Percentiles rank a stretch among this genome's conserved stretches.
phyloP scores from a whole-genome alignment of 2,329 filamentous ascomycete genomes.

The Phialocephala sp. region DNA sequence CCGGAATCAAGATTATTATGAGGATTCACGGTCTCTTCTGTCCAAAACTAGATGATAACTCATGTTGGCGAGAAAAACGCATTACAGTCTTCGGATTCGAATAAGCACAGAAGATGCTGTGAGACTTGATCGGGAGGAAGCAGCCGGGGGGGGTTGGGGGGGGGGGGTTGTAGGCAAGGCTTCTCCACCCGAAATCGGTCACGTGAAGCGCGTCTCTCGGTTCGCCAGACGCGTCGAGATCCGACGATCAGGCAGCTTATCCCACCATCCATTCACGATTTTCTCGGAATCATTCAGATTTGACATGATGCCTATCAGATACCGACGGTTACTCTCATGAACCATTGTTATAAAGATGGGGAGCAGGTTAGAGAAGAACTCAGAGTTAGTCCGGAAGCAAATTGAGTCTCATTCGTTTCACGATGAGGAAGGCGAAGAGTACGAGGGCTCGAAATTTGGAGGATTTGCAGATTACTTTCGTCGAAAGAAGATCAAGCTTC shows the following conservation, averaged over 20 bases:
- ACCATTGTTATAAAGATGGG: conserved; percentile 52
- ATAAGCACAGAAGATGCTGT: background rate
- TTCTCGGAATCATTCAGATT: background rate
- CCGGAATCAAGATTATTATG: background rate
- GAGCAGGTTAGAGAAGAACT: conserved; percentile 66
- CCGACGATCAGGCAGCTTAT: background rate
- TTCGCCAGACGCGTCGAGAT: conserved; percentile 1
- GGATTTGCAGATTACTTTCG: conserved; percentile 92
- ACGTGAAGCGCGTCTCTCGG: background rate
- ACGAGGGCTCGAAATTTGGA: conserved; percentile 83
- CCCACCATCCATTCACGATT: background rate
- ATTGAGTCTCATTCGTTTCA: conserved; percentile 74
- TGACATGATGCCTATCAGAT: background rate
- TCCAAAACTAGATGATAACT: background rate
- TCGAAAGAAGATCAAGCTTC: conserved; percentile 95
- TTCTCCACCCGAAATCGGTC: background rate
- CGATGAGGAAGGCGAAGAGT: conserved; percentile 88
- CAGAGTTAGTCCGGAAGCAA: conserved; percentile 64
- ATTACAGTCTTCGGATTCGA: background rate
- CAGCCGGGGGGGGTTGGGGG: too few species aligned
- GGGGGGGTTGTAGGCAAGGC: background rate
- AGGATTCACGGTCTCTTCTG: background rate
- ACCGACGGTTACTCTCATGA: background rate
- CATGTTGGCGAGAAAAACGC: background rate
- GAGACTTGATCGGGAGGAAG: conserved; percentile 40